A percentile compares a stretch with the other conserved stretches of the same genome.
These are phyloP conservation scores for Monoraphidium neglectum DNA, from an alignment of 139 green algal genomes.

Conservation along the genomic window DNA sequence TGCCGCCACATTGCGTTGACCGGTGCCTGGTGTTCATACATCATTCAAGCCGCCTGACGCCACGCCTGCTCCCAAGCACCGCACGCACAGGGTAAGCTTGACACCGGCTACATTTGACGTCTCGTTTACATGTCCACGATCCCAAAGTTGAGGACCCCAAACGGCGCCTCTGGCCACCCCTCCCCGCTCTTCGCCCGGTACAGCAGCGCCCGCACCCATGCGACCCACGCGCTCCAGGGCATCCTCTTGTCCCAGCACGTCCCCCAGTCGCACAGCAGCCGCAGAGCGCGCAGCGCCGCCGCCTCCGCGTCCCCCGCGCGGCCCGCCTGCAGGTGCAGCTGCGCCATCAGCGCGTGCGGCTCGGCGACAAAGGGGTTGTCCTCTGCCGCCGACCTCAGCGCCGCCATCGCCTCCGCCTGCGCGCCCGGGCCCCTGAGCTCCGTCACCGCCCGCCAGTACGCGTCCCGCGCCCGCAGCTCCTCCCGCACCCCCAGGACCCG, in stretches of 20 bases:
- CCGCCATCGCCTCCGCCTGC: neutral
- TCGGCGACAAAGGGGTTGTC: constrained; percentile 28
- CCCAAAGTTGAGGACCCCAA: neutral
- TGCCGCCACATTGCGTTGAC: no score
- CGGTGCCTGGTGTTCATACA: no score
- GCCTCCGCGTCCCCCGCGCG: constrained; percentile 2
- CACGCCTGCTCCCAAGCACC: no score
- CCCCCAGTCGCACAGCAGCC: constrained; percentile 14
- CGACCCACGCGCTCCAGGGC: no score
- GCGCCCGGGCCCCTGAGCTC: constrained; percentile 3
- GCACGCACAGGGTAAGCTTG: no score
- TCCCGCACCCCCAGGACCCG: constrained; percentile 10
- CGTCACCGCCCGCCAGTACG: constrained; percentile 27
- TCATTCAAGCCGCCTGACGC: no score
- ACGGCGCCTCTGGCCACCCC: no score
- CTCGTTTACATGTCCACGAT: no score
- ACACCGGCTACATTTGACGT: no score
- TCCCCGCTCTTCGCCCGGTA: no score
- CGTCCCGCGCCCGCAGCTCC: constrained; percentile 23
- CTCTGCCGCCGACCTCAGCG: neutral
- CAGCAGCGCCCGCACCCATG: no score
- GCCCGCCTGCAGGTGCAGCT: constrained; percentile 15
- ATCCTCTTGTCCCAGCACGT: constrained; percentile 26
- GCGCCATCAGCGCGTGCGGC: constrained; percentile 33
- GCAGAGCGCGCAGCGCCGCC: neutral